Percentiles rank a stretch among this genome's conserved stretches.
phyloP scores from a whole-genome alignment of 2,329 filamentous ascomycete species.

The Pseudogymnoascus destructans region DNA sequence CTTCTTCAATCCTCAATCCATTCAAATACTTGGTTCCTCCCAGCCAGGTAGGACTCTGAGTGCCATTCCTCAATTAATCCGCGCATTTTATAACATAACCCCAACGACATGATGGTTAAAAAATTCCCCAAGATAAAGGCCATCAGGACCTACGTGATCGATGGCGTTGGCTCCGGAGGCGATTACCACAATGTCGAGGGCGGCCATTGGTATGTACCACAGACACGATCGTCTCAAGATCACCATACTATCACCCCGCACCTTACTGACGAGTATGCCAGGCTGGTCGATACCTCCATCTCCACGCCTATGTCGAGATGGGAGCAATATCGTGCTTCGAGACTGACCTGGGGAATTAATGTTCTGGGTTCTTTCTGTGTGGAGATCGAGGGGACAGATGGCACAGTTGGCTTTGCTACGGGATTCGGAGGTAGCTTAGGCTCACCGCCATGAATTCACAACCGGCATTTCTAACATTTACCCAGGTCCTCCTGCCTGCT shows the following conservation, averaged over 20 bases:
- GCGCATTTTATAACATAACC: neutral
- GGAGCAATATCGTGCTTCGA: conserved; percentile 74
- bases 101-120: neutral
- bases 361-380: conserved; percentile 85
- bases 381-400: conserved; percentile 78
- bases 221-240: neutral
- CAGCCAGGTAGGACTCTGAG: conserved; percentile 23
- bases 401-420: conserved; percentile 86
- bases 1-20: conserved; percentile 18
- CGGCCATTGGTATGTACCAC: conserved; percentile 45
- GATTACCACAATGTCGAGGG: conserved; percentile 88
- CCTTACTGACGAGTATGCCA: conserved; percentile 30
- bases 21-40: conserved; percentile 17
- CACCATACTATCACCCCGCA: neutral
- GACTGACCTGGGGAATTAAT: conserved; percentile 92
- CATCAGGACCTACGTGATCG: conserved; percentile 59
- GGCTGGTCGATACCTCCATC: conserved; percentile 85
- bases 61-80: conserved; percentile 9
- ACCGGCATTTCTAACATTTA: conserved; percentile 9
- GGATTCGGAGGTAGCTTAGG: conserved; percentile 60
- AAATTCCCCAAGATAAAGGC: conserved; percentile 63
- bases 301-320: conserved; percentile 86
- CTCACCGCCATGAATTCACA: neutral
- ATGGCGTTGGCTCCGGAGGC: conserved; percentile 50
- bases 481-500: conserved; percentile 72